Evolutionary conservation across 2,329 filamentous ascomycete species (phyloP).

Genomic region (Fusarium udum): DNA sequence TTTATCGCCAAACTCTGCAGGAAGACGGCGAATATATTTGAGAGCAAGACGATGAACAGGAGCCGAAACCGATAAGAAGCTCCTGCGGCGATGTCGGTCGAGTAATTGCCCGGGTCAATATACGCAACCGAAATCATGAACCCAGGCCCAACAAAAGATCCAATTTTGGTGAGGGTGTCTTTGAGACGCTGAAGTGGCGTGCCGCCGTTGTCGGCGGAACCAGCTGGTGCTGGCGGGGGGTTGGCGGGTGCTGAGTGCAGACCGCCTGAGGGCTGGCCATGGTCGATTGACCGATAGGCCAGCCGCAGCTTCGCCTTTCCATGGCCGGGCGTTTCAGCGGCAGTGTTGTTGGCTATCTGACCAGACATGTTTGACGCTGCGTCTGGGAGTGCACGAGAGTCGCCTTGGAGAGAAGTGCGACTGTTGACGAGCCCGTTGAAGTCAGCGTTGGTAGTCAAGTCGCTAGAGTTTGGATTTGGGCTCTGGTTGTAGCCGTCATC

Average conservation of each 20-base stretch:
- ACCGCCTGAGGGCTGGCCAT: neutral
- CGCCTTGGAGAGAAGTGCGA: neutral
- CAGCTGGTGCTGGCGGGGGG: neutral
- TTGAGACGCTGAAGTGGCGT: neutral
- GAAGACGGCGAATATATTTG: accelerated
- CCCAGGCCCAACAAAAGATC: neutral
- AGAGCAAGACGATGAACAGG: neutral
- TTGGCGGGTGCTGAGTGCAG: neutral
- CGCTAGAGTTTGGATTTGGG: neutral
- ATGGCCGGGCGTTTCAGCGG: neutral
- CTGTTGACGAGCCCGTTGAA: neutral
- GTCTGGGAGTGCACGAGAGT: neutral
- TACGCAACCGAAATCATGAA: neutral
- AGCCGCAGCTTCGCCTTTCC: neutral
- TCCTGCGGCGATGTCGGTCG: neutral
- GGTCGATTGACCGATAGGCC: neutral
- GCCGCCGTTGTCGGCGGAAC: neutral
- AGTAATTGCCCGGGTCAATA: neutral
- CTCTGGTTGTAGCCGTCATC: neutral
- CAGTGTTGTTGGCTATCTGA: neutral
- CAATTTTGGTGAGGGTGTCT: neutral
- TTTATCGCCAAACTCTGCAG: neutral
- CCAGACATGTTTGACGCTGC: neutral
- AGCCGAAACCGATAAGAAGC: neutral
- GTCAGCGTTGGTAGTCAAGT: neutral